These are phyloP conservation scores for Mixia osmundae DNA, from an alignment of 1,284 basidiomycete species.

Conservation along the genomic window DNA sequence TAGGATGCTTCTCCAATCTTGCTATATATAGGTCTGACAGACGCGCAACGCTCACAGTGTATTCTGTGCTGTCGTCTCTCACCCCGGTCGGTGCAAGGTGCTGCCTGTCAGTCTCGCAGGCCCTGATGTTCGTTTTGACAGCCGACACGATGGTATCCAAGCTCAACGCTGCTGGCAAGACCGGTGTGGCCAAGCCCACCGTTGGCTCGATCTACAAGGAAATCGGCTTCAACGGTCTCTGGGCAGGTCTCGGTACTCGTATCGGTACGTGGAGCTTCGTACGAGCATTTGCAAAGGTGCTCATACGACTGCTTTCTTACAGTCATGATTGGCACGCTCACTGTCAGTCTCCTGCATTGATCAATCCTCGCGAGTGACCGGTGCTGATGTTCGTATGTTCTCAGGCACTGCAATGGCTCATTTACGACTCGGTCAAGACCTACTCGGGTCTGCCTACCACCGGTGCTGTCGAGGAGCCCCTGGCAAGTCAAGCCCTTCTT, in stretches of 20 bases:
- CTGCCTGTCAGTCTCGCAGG: too few species aligned
- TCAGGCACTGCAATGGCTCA: slow-evolving; percentile 20
- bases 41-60: neutral
- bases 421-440: slow-evolving; percentile 18
- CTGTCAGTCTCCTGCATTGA: too few species aligned
- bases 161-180: slow-evolving; percentile 19
- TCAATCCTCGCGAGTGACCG: too few species aligned
- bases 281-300: neutral
- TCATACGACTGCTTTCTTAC: slow-evolving; percentile 1
- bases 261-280: slow-evolving; percentile 6
- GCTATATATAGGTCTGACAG: neutral
- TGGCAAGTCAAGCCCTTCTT: too few species aligned
- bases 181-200: slow-evolving; percentile 18
- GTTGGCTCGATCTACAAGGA: slow-evolving; percentile 19
- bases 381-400: too few species aligned
- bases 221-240: slow-evolving; percentile 20
- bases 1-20: slow-evolving; percentile 16
- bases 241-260: slow-evolving; percentile 18
- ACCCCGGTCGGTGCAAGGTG: too few species aligned
- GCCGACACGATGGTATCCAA: slow-evolving; percentile 20
- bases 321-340: slow-evolving; percentile 18
- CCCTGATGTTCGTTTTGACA: too few species aligned
- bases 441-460: slow-evolving; percentile 8
- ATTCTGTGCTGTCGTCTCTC: slow-evolving; percentile 17
- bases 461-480: slow-evolving; percentile 7